These are phyloP conservation scores for Monosporascus sp. DNA, from an alignment of 2,329 filamentous ascomycete species.

Conservation along the genomic window DNA sequence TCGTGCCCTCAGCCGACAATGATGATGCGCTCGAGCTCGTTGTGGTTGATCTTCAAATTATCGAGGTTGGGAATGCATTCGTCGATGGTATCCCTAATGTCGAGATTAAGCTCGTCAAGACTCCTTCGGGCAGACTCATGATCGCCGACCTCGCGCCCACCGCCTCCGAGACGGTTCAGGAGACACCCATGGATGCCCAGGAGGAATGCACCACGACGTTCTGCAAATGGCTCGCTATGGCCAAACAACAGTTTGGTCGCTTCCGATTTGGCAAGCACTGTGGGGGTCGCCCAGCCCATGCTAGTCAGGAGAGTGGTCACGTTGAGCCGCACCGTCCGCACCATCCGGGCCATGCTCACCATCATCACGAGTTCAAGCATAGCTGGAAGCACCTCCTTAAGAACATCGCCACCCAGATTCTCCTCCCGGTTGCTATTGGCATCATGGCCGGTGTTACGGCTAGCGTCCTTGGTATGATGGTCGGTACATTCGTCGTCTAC, in stretches of 20 bases:
- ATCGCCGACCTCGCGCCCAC: constrained; percentile 43
- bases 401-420: constrained; percentile 55
- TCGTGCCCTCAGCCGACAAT: constrained; percentile 38
- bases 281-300: constrained; percentile 23
- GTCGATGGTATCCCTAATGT: constrained; percentile 50
- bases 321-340: constrained; percentile 16
- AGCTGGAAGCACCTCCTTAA: constrained; percentile 44
- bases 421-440: constrained; percentile 64
- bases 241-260: constrained; percentile 36
- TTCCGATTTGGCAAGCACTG: constrained; percentile 33
- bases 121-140: constrained; percentile 46
- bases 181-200: constrained; percentile 23
- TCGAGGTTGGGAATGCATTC: constrained; percentile 53
- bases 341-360: constrained; percentile 1
- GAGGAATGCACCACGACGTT: constrained; percentile 35
- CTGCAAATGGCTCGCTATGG: constrained; percentile 50
- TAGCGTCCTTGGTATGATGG: constrained; percentile 61
- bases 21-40: constrained; percentile 48
- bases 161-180: constrained; percentile 19
- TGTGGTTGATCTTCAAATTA: constrained; percentile 50
- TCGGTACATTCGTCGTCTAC: constrained; percentile 57
- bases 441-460: constrained; percentile 62
- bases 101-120: constrained; percentile 57
- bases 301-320: constrained; percentile 19
- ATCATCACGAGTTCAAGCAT: constrained; percentile 18